These are phyloP conservation scores for Nadsonia starkeyi-henricii DNA, from an alignment of 1,139 yeast species.

Conservation along the genomic window DNA sequence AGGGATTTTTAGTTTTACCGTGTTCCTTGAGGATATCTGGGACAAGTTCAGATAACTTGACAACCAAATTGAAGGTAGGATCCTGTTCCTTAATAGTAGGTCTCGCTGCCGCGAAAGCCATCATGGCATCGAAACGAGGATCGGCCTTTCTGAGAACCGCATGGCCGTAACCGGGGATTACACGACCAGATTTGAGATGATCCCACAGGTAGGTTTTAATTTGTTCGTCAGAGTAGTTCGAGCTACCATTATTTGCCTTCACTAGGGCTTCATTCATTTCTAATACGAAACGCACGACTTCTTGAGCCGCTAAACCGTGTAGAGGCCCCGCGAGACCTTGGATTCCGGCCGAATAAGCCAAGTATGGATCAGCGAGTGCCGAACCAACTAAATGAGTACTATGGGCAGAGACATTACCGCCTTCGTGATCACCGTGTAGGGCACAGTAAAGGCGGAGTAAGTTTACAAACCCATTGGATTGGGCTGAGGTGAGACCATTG, in stretches of 20 bases:
- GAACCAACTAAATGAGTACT: constrained; percentile 95
- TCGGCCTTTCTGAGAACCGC: constrained; percentile 95
- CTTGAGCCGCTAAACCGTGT: constrained; percentile 97
- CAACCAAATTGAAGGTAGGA: constrained; percentile 62
- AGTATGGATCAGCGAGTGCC: constrained; percentile 85
- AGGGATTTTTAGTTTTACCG: constrained; percentile 98
- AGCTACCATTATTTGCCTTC: neutral
- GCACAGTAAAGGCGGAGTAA: constrained; percentile 87
- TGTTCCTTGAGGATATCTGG: constrained; percentile 91
- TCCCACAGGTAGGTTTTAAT: constrained; percentile 86
- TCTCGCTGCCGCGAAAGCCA: constrained; percentile 60
- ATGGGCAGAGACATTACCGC: constrained; percentile 97
- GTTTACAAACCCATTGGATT: constrained; percentile 41
- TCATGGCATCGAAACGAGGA: constrained; percentile 95
- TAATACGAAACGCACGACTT: constrained; percentile 86
- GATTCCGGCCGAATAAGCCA: constrained; percentile 87
- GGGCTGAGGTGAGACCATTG: neutral
- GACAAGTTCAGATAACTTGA: constrained; percentile 85
- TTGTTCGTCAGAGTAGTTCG: constrained; percentile 6
- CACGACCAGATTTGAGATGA: constrained; percentile 82
- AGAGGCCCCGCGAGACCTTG: constrained; percentile 97
- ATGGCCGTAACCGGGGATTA: constrained; percentile 96
- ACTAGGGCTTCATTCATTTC: constrained; percentile 52
- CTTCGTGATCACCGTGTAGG: constrained; percentile 96
- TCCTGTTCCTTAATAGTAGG: constrained; percentile 24